Evolutionary conservation across 495 filamentous ascomycete genomes (phyloP).

Genomic region (Acidomyces sp.): DNA sequence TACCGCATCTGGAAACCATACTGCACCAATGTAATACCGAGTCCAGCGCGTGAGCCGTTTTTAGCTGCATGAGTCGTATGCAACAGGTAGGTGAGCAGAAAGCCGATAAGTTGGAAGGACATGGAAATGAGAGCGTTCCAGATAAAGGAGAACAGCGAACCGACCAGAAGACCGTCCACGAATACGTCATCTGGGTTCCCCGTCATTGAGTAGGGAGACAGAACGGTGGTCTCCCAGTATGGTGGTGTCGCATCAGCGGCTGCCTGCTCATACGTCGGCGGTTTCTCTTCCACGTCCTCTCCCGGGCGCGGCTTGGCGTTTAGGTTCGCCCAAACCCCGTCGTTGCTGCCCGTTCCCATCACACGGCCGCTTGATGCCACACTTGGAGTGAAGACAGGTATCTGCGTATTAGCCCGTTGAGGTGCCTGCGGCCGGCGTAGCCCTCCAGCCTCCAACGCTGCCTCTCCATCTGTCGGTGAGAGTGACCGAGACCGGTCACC

Average conservation of each 20-base stretch:
- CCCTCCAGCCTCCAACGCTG: conserved; percentile 29
- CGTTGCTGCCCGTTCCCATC: conserved; percentile 59
- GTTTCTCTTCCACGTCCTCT: conserved; percentile 77
- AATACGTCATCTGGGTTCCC: conserved; percentile 66
- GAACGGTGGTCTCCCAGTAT: conserved; percentile 97
- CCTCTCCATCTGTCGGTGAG: conserved; percentile 27
- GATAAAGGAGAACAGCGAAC: conserved; percentile 85
- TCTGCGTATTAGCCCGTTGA: conserved; percentile 39
- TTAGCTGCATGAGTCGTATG: conserved; percentile 97
- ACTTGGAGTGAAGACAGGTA: conserved; percentile 37
- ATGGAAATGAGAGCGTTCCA: conserved; percentile 99
- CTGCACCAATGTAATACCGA: conserved; percentile 92
- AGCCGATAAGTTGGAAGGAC: conserved; percentile 95
- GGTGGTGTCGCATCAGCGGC: conserved; percentile 92
- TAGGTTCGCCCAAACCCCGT: conserved; percentile 94
- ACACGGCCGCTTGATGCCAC: conserved; percentile 35
- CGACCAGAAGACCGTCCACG: conserved; percentile 89
- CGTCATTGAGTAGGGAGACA: conserved; percentile 71
- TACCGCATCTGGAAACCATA: conserved; percentile 88
- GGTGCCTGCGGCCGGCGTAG: conserved; percentile 18
- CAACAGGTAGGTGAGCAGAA: conserved; percentile 92
- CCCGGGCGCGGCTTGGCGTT: conserved; percentile 79
- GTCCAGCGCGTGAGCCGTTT: conserved; percentile 85
- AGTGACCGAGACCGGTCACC: conserved; percentile 40
- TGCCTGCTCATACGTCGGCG: conserved; percentile 98